Evolutionary conservation across 306 rosid species (phyloP).

Genomic region (Luffa aegyptiaca): DNA sequence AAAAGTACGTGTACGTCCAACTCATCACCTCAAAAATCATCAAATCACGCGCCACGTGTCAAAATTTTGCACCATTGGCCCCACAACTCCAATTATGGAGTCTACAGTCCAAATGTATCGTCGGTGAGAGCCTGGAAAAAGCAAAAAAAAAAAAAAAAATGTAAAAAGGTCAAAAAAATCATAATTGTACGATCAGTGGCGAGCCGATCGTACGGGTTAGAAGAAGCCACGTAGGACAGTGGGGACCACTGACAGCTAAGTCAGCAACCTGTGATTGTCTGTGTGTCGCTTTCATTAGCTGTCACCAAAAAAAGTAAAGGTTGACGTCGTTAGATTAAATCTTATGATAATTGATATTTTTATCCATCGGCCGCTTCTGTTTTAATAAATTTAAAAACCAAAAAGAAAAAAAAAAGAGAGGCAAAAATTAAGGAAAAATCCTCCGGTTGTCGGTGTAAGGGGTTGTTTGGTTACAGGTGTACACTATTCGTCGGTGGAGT

Average conservation of each 20-base stretch:
- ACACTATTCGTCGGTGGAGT: conserved; percentile 5
- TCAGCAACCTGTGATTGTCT: conserved; percentile 8
- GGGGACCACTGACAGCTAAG: conserved; percentile 8
- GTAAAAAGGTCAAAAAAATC: not conserved
- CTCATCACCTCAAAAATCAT: not conserved
- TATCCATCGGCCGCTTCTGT: not conserved
- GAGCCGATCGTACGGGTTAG: not conserved
- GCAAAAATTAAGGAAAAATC: not conserved
- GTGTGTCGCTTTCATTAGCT: conserved; percentile 11
- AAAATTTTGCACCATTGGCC: not conserved
- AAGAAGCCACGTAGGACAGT: not conserved
- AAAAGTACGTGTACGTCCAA: conserved; percentile 2
- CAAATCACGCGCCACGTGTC: not conserved
- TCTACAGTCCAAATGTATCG: not conserved
- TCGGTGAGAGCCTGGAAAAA: conserved; percentile 7
- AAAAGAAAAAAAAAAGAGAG: not conserved
- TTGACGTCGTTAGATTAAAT: conserved; percentile 12
- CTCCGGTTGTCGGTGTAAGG: not conserved
- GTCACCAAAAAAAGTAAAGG: conserved; percentile 14
- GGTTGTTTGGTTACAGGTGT: not conserved
- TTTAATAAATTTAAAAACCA: not conserved
- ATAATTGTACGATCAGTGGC: not conserved
- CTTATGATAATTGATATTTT: not conserved
- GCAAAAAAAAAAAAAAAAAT: not conserved
- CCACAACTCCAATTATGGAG: not conserved